Percentiles rank a stretch among this genome's conserved stretches.
These are phyloP conservation scores for Sugiyamaella grinbergsii DNA, from an alignment of 1,139 yeast genomes.

Conservation along the genomic window DNA sequence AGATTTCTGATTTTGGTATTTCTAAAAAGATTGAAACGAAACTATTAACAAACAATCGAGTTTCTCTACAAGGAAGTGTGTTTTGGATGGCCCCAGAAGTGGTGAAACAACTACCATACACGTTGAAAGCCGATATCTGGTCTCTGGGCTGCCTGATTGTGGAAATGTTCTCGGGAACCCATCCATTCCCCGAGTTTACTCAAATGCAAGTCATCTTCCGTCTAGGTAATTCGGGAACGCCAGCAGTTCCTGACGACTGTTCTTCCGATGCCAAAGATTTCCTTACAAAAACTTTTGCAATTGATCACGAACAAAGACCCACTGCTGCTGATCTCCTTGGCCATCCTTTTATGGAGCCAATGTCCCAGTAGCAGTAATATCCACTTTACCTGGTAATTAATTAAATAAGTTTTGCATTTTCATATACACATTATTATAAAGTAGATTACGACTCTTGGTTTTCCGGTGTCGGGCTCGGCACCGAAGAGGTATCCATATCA, in stretches of 20 bases:
- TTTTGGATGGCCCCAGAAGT: slow-evolving; percentile 99
- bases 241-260: slow-evolving; percentile 78
- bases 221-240: slow-evolving; percentile 78
- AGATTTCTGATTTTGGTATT: slow-evolving; percentile 92
- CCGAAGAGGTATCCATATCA: slow-evolving; percentile 6
- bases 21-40: slow-evolving; percentile 66
- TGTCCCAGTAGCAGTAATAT: slow-evolving; percentile 4
- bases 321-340: slow-evolving; percentile 67
- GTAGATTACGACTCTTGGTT: not conserved
- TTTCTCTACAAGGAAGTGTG: slow-evolving; percentile 89
- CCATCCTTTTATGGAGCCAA: slow-evolving; percentile 49
- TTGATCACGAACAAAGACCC: slow-evolving; percentile 73
- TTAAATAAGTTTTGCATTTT: not conserved
- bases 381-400: too few species aligned
- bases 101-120: slow-evolving; percentile 85
- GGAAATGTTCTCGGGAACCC: slow-evolving; percentile 94
- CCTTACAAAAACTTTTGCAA: slow-evolving; percentile 65
- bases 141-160: slow-evolving; percentile 88
- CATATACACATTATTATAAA: not conserved
- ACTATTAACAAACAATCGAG: slow-evolving; percentile 55
- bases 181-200: slow-evolving; percentile 89
- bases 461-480: not conserved
- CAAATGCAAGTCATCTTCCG: slow-evolving; percentile 96
- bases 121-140: slow-evolving; percentile 94
- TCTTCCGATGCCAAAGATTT: slow-evolving; percentile 70